These are phyloP conservation scores for Scheffersomyces stambukii DNA, from an alignment of 1,139 yeast species.

Conservation along the genomic window DNA sequence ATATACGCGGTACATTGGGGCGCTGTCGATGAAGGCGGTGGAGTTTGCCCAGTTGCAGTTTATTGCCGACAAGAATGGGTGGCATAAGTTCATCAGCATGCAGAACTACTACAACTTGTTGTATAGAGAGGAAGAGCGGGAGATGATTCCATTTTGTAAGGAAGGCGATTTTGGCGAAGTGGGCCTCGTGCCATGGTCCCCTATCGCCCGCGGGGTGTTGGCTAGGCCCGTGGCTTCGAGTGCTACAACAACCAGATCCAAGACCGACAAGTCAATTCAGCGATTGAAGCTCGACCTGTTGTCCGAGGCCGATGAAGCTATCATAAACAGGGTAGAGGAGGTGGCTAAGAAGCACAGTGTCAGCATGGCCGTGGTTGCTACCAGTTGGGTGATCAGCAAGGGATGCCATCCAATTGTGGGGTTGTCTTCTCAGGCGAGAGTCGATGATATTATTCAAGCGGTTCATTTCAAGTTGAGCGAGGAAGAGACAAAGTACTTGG, in stretches of 20 bases:
- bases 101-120: constrained; percentile 54
- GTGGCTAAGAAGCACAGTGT: constrained; percentile 40
- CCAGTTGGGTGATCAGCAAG: constrained; percentile 52
- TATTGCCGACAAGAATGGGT: constrained; percentile 46
- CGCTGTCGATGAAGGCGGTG: constrained; percentile 48
- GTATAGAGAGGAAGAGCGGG: constrained; percentile 58
- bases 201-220: constrained; percentile 44
- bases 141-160: constrained; percentile 50
- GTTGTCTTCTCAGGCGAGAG: constrained; percentile 42
- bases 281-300: constrained; percentile 8
- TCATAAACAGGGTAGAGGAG: constrained; percentile 49
- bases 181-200: constrained; percentile 51
- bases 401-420: constrained; percentile 60
- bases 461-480: constrained; percentile 33
- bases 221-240: constrained; percentile 31
- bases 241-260: constrained; percentile 7
- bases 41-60: constrained; percentile 49
- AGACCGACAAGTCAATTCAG: constrained; percentile 6
- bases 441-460: constrained; percentile 52
- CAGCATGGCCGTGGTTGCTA: constrained; percentile 54
- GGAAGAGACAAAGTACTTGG: constrained; percentile 44
- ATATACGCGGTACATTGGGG: constrained; percentile 52
- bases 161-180: constrained; percentile 28
- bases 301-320: constrained; percentile 24
- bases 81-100: constrained; percentile 57